Evolutionary conservation across 2,329 filamentous ascomycete genomes (phyloP).

Genomic region (Graphilbum fragrans): DNA sequence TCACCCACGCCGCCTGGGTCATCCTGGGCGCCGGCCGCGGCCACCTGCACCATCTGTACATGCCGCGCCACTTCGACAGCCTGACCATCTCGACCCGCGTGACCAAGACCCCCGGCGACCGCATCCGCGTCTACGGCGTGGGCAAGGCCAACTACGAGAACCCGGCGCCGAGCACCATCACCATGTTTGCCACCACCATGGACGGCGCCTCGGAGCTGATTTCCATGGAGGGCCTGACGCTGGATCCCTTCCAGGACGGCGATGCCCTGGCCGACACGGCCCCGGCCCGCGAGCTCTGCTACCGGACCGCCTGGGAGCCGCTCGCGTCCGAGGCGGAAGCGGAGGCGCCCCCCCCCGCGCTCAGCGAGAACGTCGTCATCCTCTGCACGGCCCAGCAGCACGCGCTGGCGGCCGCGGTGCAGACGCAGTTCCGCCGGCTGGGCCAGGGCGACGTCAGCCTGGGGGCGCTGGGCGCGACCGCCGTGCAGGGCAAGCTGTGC

Average conservation of each 20-base stretch:
- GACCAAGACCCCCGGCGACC: conserved; percentile 16
- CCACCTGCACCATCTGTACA: conserved; percentile 23
- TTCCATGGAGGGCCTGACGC: conserved; percentile 21
- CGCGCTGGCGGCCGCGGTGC: conserved; percentile 24
- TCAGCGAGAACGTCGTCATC: conserved; percentile 3
- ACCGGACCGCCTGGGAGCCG: conserved; percentile 32
- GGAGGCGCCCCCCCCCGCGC: neutral
- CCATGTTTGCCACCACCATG: conserved; percentile 20
- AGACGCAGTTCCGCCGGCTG: too few relatives aligned
- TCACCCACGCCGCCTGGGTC: conserved; percentile 29
- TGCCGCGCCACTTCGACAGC: conserved; percentile 27
- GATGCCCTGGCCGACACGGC: conserved; percentile 15
- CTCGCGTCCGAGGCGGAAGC: conserved; percentile 15
- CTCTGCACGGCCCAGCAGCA: conserved; percentile 12
- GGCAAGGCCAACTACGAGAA: conserved; percentile 11
- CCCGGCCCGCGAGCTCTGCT: conserved; percentile 28
- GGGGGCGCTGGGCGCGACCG: conserved; percentile 20
- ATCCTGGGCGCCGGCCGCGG: conserved; percentile 18
- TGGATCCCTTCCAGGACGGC: conserved; percentile 28
- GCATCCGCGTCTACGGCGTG: conserved; percentile 20
- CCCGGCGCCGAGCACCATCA: conserved; percentile 23
- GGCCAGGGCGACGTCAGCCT: conserved; percentile 18
- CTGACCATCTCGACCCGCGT: conserved; percentile 22
- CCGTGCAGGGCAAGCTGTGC: conserved; percentile 23
- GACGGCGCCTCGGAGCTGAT: conserved; percentile 17